Evolutionary conservation across 805 yeast genomes (phyloP).

Genomic region (Starmerella etchellsii): DNA sequence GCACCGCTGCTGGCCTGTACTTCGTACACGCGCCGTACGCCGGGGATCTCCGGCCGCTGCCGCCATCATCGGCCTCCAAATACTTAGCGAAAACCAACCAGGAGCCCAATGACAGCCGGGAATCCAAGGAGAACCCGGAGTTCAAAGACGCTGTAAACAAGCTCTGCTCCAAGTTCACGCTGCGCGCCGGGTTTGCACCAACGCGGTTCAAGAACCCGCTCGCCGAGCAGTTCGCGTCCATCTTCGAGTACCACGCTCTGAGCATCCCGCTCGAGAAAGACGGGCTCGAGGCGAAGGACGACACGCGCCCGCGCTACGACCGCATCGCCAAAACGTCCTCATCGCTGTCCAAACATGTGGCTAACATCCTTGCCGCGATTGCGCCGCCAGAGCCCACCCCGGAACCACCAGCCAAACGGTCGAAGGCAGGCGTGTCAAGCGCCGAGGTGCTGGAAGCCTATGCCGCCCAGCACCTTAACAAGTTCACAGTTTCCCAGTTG

Average conservation of each 20-base stretch:
- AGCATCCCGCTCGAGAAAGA: slow-evolving; percentile 5
- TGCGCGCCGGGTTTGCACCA: slow-evolving; percentile 43
- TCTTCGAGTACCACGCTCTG: slow-evolving; percentile 32
- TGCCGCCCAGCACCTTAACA: neutral
- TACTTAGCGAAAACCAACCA: slow-evolving; percentile 4
- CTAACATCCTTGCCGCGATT: neutral
- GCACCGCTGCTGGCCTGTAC: slow-evolving; percentile 47
- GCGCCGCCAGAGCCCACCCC: neutral
- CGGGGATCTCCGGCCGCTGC: slow-evolving; percentile 61
- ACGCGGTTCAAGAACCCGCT: slow-evolving; percentile 30
- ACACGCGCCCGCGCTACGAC: slow-evolving; percentile 11
- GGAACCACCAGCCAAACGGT: neutral
- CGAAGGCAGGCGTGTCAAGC: neutral
- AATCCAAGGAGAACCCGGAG: neutral
- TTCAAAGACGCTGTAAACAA: slow-evolving; percentile 11
- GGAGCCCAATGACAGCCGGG: neutral
- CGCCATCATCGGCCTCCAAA: slow-evolving; percentile 27
- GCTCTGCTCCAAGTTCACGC: slow-evolving; percentile 32
- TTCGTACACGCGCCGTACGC: slow-evolving; percentile 56
- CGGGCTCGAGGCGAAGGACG: slow-evolving; percentile 3
- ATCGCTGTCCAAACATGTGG: neutral
- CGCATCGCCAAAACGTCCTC: slow-evolving; percentile 2
- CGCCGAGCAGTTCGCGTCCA: slow-evolving; percentile 41
- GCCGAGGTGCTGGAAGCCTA: neutral
- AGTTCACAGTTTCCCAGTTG: neutral